Conservation (phyloP, 2,329 filamentous ascomycete genomes). For the Aspergillus costaricaensis region DNA sequence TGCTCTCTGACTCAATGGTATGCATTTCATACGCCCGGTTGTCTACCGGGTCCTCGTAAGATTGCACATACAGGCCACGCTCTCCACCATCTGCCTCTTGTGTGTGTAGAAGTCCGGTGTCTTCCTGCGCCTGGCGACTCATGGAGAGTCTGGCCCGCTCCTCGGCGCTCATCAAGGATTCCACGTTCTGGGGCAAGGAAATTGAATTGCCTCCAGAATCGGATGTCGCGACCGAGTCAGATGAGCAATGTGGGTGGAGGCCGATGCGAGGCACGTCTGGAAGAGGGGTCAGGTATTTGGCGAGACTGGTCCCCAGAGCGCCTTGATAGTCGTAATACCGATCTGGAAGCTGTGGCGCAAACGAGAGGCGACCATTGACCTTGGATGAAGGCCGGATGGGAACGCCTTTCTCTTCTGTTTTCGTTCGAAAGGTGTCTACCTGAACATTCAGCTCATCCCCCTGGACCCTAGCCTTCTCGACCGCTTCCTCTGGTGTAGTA, state of each 20-base stretch:
- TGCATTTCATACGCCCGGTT: background rate
- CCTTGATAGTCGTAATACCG: slow-evolving; percentile 65
- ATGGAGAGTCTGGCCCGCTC: slow-evolving; percentile 73
- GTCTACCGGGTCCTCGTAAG: slow-evolving; percentile 12
- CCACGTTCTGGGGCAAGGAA: slow-evolving; percentile 67
- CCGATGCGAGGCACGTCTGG: slow-evolving; percentile 50
- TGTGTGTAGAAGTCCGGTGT: slow-evolving; percentile 6
- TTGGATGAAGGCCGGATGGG: slow-evolving; percentile 72
- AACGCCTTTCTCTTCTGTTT: slow-evolving; percentile 48
- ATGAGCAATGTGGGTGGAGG: slow-evolving; percentile 62
- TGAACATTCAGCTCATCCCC: slow-evolving; percentile 90
- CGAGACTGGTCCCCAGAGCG: slow-evolving; percentile 53
- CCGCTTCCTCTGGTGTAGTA: slow-evolving; percentile 79
- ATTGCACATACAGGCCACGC: slow-evolving; percentile 10
- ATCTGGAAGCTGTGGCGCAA: slow-evolving; percentile 65
- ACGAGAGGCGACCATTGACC: slow-evolving; percentile 73
- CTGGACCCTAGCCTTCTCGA: slow-evolving; percentile 72
- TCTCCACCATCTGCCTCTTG: slow-evolving; percentile 3
- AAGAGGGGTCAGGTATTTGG: slow-evolving; percentile 49
- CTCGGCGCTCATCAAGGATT: slow-evolving; percentile 77
- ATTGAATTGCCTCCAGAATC: slow-evolving; percentile 62
- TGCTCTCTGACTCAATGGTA: background rate
- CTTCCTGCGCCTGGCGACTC: slow-evolving; percentile 55
- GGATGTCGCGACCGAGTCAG: slow-evolving; percentile 65
- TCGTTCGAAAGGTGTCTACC: slow-evolving; percentile 74